These are phyloP conservation scores for Dittrichia graveolens DNA, from an alignment of 129 eudicot species.

Conservation along the genomic window DNA sequence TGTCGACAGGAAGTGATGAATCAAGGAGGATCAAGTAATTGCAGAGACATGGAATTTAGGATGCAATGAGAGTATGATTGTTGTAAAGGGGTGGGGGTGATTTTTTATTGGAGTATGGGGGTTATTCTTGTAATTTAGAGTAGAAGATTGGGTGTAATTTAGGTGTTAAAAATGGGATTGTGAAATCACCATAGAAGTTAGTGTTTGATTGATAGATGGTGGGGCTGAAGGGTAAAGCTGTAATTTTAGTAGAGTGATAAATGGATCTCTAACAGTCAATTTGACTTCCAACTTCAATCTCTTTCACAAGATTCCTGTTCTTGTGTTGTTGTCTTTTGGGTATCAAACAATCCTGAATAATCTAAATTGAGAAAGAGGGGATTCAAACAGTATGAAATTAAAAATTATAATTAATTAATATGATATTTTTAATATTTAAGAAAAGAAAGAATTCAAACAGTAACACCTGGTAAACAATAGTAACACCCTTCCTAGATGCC, in stretches of 20 bases:
- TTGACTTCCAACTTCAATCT: conserved; percentile 45
- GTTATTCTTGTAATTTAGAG: conserved; percentile 32
- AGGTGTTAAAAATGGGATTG: conserved; percentile 22
- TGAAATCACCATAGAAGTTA: conserved; percentile 39
- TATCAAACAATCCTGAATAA: conserved; percentile 35
- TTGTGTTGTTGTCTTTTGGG: conserved; percentile 35
- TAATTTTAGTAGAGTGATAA: conserved; percentile 44
- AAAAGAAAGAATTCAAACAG: too few relatives aligned
- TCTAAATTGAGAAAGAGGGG: too few relatives aligned
- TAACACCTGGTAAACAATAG: too few relatives aligned
- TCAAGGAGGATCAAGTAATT: conserved; percentile 36
- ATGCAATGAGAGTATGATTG: conserved; percentile 30
- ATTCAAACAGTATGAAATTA: too few relatives aligned
- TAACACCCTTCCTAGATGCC: conserved; percentile 11
- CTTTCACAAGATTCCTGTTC: conserved; percentile 44
- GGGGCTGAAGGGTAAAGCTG: conserved; percentile 34
- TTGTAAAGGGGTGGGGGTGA: conserved; percentile 40
- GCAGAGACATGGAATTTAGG: conserved; percentile 35
- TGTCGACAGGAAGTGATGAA: conserved; percentile 39
- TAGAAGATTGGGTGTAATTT: conserved; percentile 11
- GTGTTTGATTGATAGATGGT: conserved; percentile 34
- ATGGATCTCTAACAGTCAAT: conserved; percentile 47
- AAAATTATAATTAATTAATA: too few relatives aligned
- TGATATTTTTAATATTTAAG: too few relatives aligned
- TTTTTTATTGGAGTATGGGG: conserved; percentile 33